Conservation (phyloP, 345 rosid genomes). For the Euphorbia tirucalli region DNA sequence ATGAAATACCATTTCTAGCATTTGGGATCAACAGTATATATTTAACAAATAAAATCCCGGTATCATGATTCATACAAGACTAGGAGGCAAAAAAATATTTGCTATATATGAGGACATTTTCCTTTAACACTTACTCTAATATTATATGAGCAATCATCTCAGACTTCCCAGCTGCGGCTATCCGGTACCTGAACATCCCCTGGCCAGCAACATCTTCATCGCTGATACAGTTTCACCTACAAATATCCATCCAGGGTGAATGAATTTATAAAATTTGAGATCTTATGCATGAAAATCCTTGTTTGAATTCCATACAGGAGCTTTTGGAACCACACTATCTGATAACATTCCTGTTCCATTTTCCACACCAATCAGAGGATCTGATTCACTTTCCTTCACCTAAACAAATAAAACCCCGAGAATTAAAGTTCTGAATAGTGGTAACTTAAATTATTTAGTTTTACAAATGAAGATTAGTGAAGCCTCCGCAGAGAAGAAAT, state of each 20-base stretch:
- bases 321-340: slow-evolving; percentile 49
- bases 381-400: slow-evolving; percentile 81
- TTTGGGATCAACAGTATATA: slow-evolving; percentile 4
- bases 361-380: slow-evolving; percentile 71
- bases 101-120: slow-evolving; percentile 26
- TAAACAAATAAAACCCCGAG: slow-evolving; percentile 18
- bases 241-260: slow-evolving; percentile 18
- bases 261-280: slow-evolving; percentile 13
- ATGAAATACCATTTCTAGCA: not conserved
- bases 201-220: slow-evolving; percentile 52
- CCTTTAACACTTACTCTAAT: slow-evolving; percentile 23
- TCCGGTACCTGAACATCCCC: slow-evolving; percentile 1
- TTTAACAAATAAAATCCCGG: slow-evolving; percentile 13
- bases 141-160: slow-evolving; percentile 17
- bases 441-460: no score
- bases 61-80: slow-evolving; percentile 25
- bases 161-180: slow-evolving; percentile 18
- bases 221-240: slow-evolving; percentile 30
- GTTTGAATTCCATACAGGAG: slow-evolving; percentile 83
- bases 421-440: not conserved
- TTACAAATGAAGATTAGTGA: no score
- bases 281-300: slow-evolving; percentile 85
- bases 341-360: slow-evolving; percentile 63
- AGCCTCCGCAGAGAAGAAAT: not conserved
- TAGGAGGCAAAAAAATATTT: slow-evolving; percentile 25